phyloP scores from a whole-genome alignment of 805 yeast genomes.

The Sugiyamaella smithiae region DNA sequence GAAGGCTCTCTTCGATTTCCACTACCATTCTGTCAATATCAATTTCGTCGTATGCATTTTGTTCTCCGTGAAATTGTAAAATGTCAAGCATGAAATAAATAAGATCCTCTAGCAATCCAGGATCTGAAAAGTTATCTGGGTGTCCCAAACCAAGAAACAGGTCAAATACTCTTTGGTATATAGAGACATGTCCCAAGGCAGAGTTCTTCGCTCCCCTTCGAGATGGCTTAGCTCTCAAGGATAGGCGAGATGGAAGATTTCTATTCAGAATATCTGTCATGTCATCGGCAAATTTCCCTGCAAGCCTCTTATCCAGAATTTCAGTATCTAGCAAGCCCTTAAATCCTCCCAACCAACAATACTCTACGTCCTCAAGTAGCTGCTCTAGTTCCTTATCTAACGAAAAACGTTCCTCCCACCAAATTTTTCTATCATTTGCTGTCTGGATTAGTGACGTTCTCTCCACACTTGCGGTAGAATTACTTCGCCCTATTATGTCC shows the following conservation, averaged over 20 bases:
- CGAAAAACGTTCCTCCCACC: constrained; percentile 74
- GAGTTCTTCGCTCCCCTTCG: constrained; percentile 21
- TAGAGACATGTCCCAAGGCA: constrained; percentile 26
- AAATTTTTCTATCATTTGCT: constrained; percentile 56
- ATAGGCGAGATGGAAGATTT: constrained; percentile 45
- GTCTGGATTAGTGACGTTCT: constrained; percentile 53
- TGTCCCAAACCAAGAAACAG: constrained; percentile 50
- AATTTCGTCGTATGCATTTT: constrained; percentile 62
- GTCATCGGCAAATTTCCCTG: constrained; percentile 37
- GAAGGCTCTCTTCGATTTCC: constrained; percentile 49
- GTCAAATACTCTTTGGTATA: constrained; percentile 49
- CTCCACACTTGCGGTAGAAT: constrained; percentile 53
- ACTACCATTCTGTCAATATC: constrained; percentile 55
- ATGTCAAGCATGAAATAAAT: constrained; percentile 60
- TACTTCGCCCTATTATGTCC: constrained; percentile 57
- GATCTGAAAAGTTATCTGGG: constrained; percentile 32
- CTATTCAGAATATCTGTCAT: constrained; percentile 43
- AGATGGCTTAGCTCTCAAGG: background rate
- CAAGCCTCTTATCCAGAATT: constrained; percentile 28
- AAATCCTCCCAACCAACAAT: constrained; percentile 76
- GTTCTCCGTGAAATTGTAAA: constrained; percentile 60
- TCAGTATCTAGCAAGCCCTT: constrained; percentile 53
- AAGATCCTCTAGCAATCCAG: constrained; percentile 57
- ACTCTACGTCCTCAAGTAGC: constrained; percentile 58
- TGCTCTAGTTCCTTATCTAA: constrained; percentile 56